Evolutionary conservation across 1,284 basidiomycete species (phyloP).

Genomic region (Coniferiporia weirii): DNA sequence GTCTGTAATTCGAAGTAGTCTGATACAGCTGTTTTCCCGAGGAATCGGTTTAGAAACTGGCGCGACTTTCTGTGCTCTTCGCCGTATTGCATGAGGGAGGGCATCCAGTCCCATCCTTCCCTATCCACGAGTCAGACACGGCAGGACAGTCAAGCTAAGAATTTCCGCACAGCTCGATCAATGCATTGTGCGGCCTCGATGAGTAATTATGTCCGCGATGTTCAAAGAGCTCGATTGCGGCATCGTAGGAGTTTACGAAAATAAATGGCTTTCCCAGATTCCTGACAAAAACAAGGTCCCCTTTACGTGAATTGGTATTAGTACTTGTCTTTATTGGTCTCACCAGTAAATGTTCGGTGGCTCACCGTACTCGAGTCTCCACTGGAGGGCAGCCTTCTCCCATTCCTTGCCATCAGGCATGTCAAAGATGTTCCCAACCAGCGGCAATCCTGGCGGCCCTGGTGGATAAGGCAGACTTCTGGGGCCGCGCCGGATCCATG

Average conservation of each 20-base stretch:
- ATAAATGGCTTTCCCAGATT: constrained; percentile 6
- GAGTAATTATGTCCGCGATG: constrained; percentile 10
- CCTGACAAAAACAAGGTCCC: constrained; percentile 8
- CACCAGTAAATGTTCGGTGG: not conserved
- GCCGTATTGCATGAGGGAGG: constrained; percentile 7
- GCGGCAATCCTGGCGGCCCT: constrained; percentile 35
- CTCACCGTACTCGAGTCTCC: constrained; percentile 34
- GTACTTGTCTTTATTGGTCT: not conserved
- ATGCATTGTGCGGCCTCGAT: constrained; percentile 2
- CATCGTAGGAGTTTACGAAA: constrained; percentile 13
- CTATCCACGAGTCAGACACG: not conserved
- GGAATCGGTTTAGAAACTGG: constrained; percentile 7
- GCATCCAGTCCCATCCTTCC: constrained; percentile 7
- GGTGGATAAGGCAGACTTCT: constrained; percentile 17
- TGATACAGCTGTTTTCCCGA: constrained; percentile 1
- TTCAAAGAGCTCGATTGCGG: constrained; percentile 13
- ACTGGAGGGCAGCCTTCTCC: constrained; percentile 39
- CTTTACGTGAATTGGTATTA: not conserved
- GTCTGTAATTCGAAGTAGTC: constrained; percentile 3
- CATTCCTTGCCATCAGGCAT: constrained; percentile 37
- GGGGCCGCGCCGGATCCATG: not conserved
- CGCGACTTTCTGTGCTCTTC: constrained; percentile 6
- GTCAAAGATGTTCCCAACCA: constrained; percentile 42
- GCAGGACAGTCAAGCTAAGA: not conserved
- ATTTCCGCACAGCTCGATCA: constrained; percentile 10